phyloP scores from a whole-genome alignment of 1,284 basidiomycete species.

The Ceratobasidium sp. region DNA sequence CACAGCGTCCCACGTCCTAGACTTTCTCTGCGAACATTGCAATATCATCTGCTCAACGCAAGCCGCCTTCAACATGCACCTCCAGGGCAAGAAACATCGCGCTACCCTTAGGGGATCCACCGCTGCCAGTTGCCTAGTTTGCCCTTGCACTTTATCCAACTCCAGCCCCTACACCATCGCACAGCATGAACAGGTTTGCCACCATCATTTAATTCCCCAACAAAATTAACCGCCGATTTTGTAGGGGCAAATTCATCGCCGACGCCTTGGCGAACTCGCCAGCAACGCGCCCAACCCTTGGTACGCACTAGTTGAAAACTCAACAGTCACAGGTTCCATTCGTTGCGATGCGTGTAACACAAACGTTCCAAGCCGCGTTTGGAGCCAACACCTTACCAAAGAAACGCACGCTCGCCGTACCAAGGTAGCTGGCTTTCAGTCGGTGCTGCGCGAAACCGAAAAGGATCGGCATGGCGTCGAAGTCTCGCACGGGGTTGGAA shows the following conservation, averaged over 20 bases:
- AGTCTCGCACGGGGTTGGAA: conserved; percentile 50
- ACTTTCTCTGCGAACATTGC: conserved; percentile 59
- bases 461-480: conserved; percentile 62
- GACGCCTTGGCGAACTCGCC: conserved; percentile 47
- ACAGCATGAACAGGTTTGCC: conserved; percentile 52
- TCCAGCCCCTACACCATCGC: conserved; percentile 51
- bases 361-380: conserved; percentile 54
- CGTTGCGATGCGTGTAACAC: conserved; percentile 61
- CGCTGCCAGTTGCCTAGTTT: conserved; percentile 41
- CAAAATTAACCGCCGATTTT: too few species aligned
- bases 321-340: conserved; percentile 52
- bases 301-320: conserved; percentile 49
- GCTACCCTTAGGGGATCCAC: conserved; percentile 40
- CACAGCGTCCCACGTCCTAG: conserved; percentile 41
- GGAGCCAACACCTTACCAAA: conserved; percentile 55
- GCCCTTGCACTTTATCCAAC: conserved; percentile 57
- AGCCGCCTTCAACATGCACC: conserved; percentile 54
- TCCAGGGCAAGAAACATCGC: conserved; percentile 51
- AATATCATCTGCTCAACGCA: conserved; percentile 55
- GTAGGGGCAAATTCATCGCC: conserved; percentile 56
- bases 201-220: too few species aligned
- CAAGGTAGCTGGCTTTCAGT: conserved; percentile 57
- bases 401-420: conserved; percentile 56
- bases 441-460: conserved; percentile 61
- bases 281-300: conserved; percentile 53